A percentile compares a stretch with the other conserved stretches of the same genome.
Evolutionary conservation across 176 grass and related monocot species (phyloP).

Genomic region (Puccinellia tenuiflora): DNA sequence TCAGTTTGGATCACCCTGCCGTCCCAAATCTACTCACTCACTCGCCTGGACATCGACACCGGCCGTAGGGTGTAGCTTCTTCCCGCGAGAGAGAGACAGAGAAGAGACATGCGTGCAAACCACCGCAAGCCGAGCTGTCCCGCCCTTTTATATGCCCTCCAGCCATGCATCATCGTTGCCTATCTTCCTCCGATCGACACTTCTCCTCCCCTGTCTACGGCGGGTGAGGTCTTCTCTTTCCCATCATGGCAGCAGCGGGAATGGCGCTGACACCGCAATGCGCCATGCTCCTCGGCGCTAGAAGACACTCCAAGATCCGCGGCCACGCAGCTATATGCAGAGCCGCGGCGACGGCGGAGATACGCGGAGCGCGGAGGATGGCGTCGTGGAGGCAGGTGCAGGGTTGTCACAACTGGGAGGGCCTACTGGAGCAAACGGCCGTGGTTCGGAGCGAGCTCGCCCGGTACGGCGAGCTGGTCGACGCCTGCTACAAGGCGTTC

Average conservation of each 20-base stretch:
- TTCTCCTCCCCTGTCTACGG: not conserved
- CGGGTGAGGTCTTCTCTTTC: slow-evolving; percentile 18
- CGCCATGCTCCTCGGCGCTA: not conserved
- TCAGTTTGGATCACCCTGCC: no score
- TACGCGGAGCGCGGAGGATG: no score
- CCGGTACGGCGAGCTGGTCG: slow-evolving; percentile 54
- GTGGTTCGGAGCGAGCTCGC: slow-evolving; percentile 44
- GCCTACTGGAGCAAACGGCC: slow-evolving; percentile 36
- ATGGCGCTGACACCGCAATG: slow-evolving; percentile 19
- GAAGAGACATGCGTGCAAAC: slow-evolving; percentile 24
- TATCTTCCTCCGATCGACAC: not conserved
- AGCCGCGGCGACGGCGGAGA: not conserved
- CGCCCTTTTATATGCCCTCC: slow-evolving; percentile 21
- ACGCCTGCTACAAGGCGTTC: not conserved
- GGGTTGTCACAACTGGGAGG: slow-evolving; percentile 42
- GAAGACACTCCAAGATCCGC: not conserved
- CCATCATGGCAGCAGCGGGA: not conserved
- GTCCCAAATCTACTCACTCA: no score
- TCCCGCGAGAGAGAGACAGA: not conserved
- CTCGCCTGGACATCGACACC: no score
- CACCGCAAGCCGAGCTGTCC: not conserved
- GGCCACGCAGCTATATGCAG: not conserved
- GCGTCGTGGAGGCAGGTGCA: slow-evolving; percentile 55
- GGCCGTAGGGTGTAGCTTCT: no score
- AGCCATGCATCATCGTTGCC: slow-evolving; percentile 14